Base-by-base conservation (phyloP, 306 rosid genomes). In the Quercus aquifolioides region DNA sequence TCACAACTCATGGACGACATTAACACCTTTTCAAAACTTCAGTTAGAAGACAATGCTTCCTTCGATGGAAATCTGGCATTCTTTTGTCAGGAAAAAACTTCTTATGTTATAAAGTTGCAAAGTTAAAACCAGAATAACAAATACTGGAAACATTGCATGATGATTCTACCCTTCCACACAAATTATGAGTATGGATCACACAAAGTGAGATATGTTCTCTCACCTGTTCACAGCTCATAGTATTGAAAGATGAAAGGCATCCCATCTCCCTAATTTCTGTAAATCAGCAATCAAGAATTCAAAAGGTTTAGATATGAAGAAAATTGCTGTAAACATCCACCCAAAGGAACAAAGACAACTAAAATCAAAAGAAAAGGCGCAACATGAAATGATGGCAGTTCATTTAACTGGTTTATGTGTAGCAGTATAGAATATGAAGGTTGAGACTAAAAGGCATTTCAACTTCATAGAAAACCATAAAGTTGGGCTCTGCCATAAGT, bases 151-250 rank as follows among this genome's bases (percentile, higher is more conserved):
- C 87, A 76, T 70, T 5, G 30, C 63, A 63, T 77, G 74, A 55
- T 78, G 71, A 69, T 69, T 64, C 76, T 69, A 81, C 79, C 74
- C 80, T 73, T 81, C 65, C 76, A 82, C 76, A 74, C 65, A 55
- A 62, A 80, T 64, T 23, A 69, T 49, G 58, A 78, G 38, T 82
- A 58, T 71, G 81, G 72, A 82, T 79, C 82, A 82, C 78, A 85
- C 77, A 79, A 73, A 60, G 76, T 69, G 83, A 76, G 73, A 78
- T 65, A 33, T 75, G 74, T 43, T 41, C 46, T 81, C 91, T 87
- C 92, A 86, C 89, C 91, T 89, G 92, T 78, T 78, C 85, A 86
- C 82, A 80, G 85, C 88, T 82, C 88, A 83, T 56, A 73, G 80
- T 76, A 79, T 79, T 74, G 88, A 86, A 76, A 78, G 87, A 83